These are phyloP conservation scores for Populus alba DNA, from an alignment of 345 rosid species.

Conservation along the genomic window DNA sequence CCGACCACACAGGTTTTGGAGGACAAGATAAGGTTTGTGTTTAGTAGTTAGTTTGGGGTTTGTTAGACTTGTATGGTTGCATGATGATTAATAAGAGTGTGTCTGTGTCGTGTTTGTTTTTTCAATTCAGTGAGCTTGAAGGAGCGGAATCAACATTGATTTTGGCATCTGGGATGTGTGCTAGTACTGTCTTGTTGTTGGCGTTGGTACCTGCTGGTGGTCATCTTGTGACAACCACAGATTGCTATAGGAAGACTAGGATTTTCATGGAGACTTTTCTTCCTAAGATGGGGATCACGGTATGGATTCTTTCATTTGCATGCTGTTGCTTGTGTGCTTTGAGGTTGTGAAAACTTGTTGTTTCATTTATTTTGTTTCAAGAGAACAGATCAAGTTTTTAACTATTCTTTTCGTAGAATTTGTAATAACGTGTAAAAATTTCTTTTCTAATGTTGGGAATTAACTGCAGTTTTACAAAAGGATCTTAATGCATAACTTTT, in stretches of 20 bases:
- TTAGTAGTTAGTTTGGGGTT: background rate
- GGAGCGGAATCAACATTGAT: constrained; percentile 93
- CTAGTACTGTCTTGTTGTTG: constrained; percentile 81
- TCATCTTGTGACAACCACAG: constrained; percentile 88
- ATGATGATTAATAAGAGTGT: constrained; percentile 5
- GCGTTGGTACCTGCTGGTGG: constrained; percentile 99
- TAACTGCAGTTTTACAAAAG: too few species aligned
- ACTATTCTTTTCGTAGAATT: too few species aligned
- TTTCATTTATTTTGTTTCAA: background rate
- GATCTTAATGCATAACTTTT: too few species aligned
- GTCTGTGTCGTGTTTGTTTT: background rate
- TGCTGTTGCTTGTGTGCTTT: constrained; percentile 5
- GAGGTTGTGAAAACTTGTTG: background rate
- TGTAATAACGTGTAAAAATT: too few species aligned
- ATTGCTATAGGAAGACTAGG: constrained; percentile 93
- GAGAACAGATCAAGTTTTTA: too few species aligned
- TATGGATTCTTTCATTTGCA: constrained; percentile 20
- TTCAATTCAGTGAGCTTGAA: constrained; percentile 71
- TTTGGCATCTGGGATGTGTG: constrained; percentile 98
- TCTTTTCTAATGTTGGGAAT: too few species aligned
- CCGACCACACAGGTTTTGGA: constrained; percentile 83
- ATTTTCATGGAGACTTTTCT: constrained; percentile 88
- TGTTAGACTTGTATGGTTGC: background rate
- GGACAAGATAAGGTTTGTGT: constrained; percentile 77
- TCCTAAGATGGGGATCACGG: constrained; percentile 91